These are phyloP conservation scores for Russula compacta DNA, from an alignment of 768 basidiomycete species.

Conservation along the genomic window DNA sequence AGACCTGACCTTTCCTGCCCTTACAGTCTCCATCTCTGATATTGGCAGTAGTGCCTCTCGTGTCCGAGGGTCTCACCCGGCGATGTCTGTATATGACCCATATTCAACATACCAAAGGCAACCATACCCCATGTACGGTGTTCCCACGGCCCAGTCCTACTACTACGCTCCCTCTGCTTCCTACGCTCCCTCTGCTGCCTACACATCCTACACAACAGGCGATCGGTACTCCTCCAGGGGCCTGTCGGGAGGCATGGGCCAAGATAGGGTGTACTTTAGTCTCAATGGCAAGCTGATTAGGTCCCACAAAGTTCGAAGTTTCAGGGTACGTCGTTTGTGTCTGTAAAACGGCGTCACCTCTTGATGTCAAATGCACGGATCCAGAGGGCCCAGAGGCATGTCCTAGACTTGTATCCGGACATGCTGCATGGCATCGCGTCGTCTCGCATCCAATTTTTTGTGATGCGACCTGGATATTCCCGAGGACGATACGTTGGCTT, in stretches of 20 bases:
- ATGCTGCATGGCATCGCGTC: slow-evolving; percentile 2
- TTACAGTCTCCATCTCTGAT: neutral
- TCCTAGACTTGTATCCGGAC: slow-evolving; percentile 7
- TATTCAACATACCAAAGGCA: neutral
- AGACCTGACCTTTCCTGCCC: neutral
- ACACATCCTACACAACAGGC: neutral
- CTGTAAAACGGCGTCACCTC: neutral
- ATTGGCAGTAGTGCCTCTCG: neutral
- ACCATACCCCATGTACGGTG: neutral
- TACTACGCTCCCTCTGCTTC: neutral
- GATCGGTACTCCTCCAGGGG: neutral
- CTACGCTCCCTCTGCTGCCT: neutral
- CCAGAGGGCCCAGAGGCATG: slow-evolving; percentile 7
- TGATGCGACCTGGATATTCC: slow-evolving; percentile 1
- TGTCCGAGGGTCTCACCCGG: neutral
- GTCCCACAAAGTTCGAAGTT: slow-evolving; percentile 1
- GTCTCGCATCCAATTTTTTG: slow-evolving; percentile 16
- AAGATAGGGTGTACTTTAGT: slow-evolving; percentile 8
- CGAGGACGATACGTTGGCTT: neutral
- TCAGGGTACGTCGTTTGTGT: slow-evolving; percentile 5
- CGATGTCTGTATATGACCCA: slow-evolving; percentile 1
- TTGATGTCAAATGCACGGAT: neutral
- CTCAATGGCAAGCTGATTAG: slow-evolving; percentile 8
- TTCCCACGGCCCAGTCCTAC: neutral
- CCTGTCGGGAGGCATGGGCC: neutral